Evolutionary conservation across 176 grass and related monocot genomes (phyloP).

Genomic region (Oryza coarctata): DNA sequence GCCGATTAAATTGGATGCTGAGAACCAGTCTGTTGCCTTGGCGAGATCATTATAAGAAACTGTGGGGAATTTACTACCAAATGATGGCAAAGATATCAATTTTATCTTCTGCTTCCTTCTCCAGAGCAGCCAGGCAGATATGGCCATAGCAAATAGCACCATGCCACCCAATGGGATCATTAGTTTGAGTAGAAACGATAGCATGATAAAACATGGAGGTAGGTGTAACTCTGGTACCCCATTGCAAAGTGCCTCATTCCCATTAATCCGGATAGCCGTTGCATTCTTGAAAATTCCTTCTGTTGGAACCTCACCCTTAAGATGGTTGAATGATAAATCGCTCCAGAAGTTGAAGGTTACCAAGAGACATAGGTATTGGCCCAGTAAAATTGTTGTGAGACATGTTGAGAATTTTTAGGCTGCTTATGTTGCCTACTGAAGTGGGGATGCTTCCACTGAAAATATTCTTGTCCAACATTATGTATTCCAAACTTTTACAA

Average conservation of each 20-base stretch:
- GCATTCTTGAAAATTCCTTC: conserved; percentile 6
- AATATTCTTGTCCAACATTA: conserved; percentile 1
- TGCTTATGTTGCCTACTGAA: background rate
- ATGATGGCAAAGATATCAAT: background rate
- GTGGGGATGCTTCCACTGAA: conserved; percentile 27
- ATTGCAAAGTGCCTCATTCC: background rate
- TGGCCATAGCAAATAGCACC: background rate
- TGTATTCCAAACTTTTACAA: conserved; percentile 12
- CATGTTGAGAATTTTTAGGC: background rate
- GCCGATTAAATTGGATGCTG: background rate
- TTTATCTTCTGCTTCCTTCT: background rate
- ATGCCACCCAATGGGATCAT: background rate
- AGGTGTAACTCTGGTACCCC: background rate
- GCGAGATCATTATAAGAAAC: conserved; percentile 23
- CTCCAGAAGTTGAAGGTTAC: background rate
- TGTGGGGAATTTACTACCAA: background rate
- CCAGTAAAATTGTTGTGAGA: conserved; percentile 30
- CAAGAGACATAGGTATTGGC: conserved; percentile 1
- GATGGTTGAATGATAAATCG: conserved; percentile 30
- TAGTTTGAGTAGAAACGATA: background rate
- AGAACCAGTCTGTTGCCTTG: conserved; percentile 2
- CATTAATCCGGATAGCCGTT: background rate
- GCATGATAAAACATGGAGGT: background rate
- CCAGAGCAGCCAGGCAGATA: background rate
- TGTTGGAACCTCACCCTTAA: conserved; percentile 12